Percentiles rank a stretch among this genome's conserved stretches.
Evolutionary conservation across 176 grass and related monocot species (phyloP).

Genomic region (Eragrostis nindensis): DNA sequence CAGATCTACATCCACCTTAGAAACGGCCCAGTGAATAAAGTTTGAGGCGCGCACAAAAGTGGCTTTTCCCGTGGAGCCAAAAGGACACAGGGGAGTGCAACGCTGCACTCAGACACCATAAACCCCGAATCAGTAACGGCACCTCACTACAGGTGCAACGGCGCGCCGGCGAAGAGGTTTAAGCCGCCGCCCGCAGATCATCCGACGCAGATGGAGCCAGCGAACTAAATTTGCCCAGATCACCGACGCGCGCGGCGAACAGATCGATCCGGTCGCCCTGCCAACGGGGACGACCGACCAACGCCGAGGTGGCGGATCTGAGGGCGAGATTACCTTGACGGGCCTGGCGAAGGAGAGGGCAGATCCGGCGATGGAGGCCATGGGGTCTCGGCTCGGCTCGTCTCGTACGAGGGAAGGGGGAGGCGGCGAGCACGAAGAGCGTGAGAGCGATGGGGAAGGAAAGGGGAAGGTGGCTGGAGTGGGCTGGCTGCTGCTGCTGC

Average conservation of each 20-base stretch:
- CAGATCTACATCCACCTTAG: constrained; percentile 19
- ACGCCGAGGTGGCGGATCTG: constrained; percentile 29
- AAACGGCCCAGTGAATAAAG: not conserved
- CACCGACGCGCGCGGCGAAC: not conserved
- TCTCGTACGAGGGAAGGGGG: not conserved
- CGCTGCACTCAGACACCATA: not conserved
- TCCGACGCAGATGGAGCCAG: not conserved
- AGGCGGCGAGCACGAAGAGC: constrained; percentile 57
- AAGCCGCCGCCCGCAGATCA: not conserved
- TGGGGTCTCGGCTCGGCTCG: too few species aligned
- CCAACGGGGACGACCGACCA: not conserved
- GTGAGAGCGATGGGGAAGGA: constrained; percentile 15
- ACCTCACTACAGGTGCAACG: not conserved
- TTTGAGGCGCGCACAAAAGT: not conserved
- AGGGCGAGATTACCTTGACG: constrained; percentile 45
- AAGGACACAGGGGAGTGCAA: too few species aligned
- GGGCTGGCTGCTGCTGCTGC: too few species aligned
- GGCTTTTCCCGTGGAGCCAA: not conserved
- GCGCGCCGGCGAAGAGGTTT: not conserved
- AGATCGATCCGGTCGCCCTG: not conserved
- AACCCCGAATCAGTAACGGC: not conserved
- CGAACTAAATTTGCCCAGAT: not conserved
- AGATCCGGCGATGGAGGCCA: constrained; percentile 59
- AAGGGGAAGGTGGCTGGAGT: not conserved
- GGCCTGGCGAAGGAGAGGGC: constrained; percentile 48